Conservation (phyloP, 176 grass and related monocot genomes). For the Zea luxurians region DNA sequence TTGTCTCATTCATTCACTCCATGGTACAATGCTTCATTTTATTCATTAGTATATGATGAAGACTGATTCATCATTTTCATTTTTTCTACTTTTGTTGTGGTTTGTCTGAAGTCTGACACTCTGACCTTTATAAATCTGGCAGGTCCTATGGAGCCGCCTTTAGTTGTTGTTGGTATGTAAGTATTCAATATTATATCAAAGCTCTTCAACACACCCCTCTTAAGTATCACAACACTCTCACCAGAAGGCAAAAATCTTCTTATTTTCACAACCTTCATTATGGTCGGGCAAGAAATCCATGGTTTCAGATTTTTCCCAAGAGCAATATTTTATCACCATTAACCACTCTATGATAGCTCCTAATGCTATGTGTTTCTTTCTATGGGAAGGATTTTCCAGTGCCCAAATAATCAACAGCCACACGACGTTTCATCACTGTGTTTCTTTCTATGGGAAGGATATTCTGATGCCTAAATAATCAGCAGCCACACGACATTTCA, state of each 20-base stretch:
- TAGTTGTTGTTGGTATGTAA: no score
- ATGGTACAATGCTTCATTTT: no score
- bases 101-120: neutral
- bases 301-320: conserved; percentile 26
- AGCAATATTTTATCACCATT: conserved; percentile 22
- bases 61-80: no score
- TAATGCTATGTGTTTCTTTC: conserved; percentile 19
- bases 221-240: neutral
- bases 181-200: no score
- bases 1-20: no score
- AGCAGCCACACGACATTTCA: conserved; percentile 33
- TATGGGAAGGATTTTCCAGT: conserved; percentile 10
- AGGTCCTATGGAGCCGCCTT: no score
- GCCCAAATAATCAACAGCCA: no score
- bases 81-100: no score
- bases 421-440: no score
- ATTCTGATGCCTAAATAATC: conserved; percentile 29
- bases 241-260: conserved; percentile 23
- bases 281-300: conserved; percentile 21
- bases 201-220: no score
- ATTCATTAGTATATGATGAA: no score
- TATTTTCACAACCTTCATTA: conserved; percentile 34
- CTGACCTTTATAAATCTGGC: neutral
- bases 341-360: conserved; percentile 25
- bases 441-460: conserved; percentile 8